Evolutionary conservation across 768 basidiomycete genomes (phyloP), one percentile per base, ranked within the genome.

Genomic region (Psilocybe tampanensis): DNA sequence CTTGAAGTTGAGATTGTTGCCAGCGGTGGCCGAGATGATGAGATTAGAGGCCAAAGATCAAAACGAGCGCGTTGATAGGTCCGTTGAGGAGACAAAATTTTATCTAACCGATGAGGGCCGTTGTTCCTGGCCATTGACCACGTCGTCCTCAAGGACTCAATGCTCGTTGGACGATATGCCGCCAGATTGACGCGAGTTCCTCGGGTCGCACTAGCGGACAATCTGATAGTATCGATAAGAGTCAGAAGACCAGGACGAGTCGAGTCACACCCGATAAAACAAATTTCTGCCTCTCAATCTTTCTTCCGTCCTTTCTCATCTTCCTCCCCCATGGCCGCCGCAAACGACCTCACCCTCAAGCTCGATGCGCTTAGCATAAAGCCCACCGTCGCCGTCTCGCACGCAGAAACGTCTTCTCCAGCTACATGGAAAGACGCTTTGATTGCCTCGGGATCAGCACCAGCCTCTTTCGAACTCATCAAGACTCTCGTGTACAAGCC

Each of bases 401-500:
- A 96, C 67, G 71, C 72, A 6, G 74, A 82, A 22, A 82, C 90
- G 2, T 83, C 77, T 54, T 90, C 90, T 44, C 92, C 89, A 1
- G 80, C 83, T 0, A 74, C 85, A 44, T 96, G 94, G 94, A 84
- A 84, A 61, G 86, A 86, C 43, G 84, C 87, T 43, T 74, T 97
- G 64, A 76, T 80, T 59, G 77, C 81, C 7, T 71, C 73, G 49
- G 62, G 80, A 36, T 74, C 80, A 12, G 74, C 80, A 21, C 86
- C 88, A 1, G 75, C 74, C 45, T 76, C 78, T 15, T 91, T 88
- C 66, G 84, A 90, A 70, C 80, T 92, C 64, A 81, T 90, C 70
- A 95, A 94, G 72, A 91, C 90, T 47, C 87, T 95, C 63, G 88
- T 96, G 54, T 96, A 93, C 87, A 98, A 98, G 70, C 95, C 95